Base-by-base conservation (phyloP, 371 early-diverging fungal species). In the Mucor indicus region DNA sequence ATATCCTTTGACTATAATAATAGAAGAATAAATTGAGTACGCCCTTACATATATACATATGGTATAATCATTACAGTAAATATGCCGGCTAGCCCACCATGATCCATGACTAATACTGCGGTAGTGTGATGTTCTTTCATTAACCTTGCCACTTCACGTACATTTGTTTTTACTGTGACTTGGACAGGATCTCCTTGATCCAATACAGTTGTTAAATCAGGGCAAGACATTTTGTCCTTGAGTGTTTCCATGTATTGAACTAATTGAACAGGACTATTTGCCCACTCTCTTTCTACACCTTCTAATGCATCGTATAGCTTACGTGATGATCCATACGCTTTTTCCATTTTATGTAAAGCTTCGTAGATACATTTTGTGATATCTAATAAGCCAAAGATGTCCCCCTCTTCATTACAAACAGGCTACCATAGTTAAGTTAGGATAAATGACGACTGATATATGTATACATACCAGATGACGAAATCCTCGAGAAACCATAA, bases 281-380 rank as follows among this genome's bases (percentile, higher is more conserved):
- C 73, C 50, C 87, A 91, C 53, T 91, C 89, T 19, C 88, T 76
- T 70, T 93, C 93, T 31, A 97, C 87, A 35, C 89, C 94, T 58
- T 94, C 95, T 52, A 96, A 78, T n/a, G 95, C 96, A 48, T 86
- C 91, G 40, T 89, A 89, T 43, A 93, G 70, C 48, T 86, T 86
- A 60, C 86, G 83, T 41, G 90, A 89, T 30, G 92, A 91, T 49
- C 87, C 85, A 62, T 90, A 89, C 13, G 93, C 93, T 25, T 88
- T 84, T 60, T 94, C 96, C 75, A 96, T 83, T 56, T 93, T 92
- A 50, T 92, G 90, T 30, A 96, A 72, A 31, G 92, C 89, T 51
- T 96, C 96, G 60, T 90, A 94, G 45, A 96, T 81, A 73, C 94
- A 92, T 53, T 93, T 94, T 50, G 96, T 96, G 50, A 97, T 93